These are phyloP conservation scores for Balakata baccata DNA, from an alignment of 345 rosid genomes.

Conservation along the genomic window DNA sequence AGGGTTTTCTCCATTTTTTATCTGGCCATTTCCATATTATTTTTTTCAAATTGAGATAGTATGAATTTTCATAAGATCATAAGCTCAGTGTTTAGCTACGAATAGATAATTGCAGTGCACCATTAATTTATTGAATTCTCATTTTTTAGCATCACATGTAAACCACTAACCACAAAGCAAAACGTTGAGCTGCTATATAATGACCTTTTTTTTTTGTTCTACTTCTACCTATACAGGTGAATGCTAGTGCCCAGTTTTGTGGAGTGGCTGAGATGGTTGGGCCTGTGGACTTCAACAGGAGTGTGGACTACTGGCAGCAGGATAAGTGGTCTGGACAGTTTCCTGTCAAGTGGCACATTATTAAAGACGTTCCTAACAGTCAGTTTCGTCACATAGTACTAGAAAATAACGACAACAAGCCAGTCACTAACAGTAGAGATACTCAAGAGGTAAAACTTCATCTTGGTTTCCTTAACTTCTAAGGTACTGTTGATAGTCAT, in stretches of 20 bases:
- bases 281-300: slow-evolving; percentile 74
- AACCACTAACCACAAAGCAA: not conserved
- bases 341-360: slow-evolving; percentile 77
- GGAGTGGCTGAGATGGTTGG: slow-evolving; percentile 94
- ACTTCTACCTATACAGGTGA: slow-evolving; percentile 46
- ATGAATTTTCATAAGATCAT: not conserved
- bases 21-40: not conserved
- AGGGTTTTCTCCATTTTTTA: not conserved
- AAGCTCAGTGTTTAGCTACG: not conserved
- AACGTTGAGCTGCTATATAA: not conserved
- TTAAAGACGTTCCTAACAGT: slow-evolving; percentile 85
- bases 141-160: not conserved
- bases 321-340: slow-evolving; percentile 90
- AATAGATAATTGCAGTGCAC: not conserved
- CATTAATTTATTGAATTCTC: not conserved
- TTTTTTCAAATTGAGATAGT: not conserved
- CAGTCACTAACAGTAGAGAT: slow-evolving; percentile 88
- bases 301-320: slow-evolving; percentile 82
- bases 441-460: slow-evolving; percentile 70
- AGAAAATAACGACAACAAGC: slow-evolving; percentile 76
- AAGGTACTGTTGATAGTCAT: slow-evolving; percentile 3
- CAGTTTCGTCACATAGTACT: slow-evolving; percentile 73
- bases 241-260: slow-evolving; percentile 80
- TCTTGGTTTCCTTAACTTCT: not conserved
- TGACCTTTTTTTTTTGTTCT: not conserved